These are phyloP conservation scores for Ajuga chamaepitys DNA, from an alignment of 257 asterid genomes.

Conservation along the genomic window DNA sequence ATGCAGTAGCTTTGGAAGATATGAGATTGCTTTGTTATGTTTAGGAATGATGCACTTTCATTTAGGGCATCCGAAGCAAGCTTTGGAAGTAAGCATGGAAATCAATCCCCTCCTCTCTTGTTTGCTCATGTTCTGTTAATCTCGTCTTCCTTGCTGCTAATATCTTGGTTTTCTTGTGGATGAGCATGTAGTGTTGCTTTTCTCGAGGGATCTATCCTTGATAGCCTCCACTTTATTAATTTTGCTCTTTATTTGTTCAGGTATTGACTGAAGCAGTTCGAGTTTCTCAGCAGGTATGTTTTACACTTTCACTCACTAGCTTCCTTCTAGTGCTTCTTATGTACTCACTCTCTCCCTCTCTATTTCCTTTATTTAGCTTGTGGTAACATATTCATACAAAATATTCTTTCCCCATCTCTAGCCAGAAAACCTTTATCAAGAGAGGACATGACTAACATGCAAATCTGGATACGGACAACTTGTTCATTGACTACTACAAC, in stretches of 20 bases:
- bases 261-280: conserved; percentile 92
- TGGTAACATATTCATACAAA: not conserved
- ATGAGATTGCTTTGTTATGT: conserved; percentile 81
- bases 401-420: not conserved
- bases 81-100: conserved; percentile 66
- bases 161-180: not conserved
- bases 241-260: conserved; percentile 33
- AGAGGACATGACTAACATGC: not conserved
- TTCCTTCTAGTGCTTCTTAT: not conserved
- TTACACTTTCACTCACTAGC: no score
- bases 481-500: not conserved
- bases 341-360: not conserved
- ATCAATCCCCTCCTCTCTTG: not conserved
- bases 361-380: conserved; percentile 2
- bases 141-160: conserved; percentile 4
- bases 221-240: not conserved
- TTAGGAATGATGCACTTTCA: conserved; percentile 97
- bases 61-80: conserved; percentile 87
- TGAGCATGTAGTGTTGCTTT: not conserved
- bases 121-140: conserved; percentile 13
- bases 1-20: conserved; percentile 65
- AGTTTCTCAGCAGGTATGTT: conserved; percentile 87
- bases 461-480: not conserved
- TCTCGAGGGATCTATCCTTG: not conserved
- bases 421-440: not conserved